These are phyloP conservation scores for Arachis monticola DNA, from an alignment of 331 rosid genomes.

Conservation along the genomic window DNA sequence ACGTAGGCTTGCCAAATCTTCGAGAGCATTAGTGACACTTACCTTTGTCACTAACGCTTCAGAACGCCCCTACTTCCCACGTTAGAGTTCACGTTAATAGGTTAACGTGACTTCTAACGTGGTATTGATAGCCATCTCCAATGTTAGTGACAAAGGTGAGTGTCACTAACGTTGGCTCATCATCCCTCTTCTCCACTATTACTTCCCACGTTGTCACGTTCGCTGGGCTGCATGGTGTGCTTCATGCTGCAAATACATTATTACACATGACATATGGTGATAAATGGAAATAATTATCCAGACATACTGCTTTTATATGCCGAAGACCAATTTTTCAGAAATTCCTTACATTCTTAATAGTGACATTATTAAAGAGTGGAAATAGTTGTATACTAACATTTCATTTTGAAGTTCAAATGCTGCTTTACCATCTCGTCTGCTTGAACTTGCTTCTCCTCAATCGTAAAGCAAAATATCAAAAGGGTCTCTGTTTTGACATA, in stretches of 20 bases:
- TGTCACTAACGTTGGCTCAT: too few species aligned
- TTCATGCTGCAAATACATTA: slow-evolving; percentile 12
- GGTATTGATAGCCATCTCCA: too few species aligned
- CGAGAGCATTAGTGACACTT: too few species aligned
- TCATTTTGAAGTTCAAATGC: background rate
- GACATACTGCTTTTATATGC: slow-evolving; percentile 5
- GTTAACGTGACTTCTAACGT: too few species aligned
- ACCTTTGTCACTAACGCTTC: too few species aligned
- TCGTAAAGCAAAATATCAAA: background rate
- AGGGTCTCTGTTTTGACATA: slow-evolving; percentile 11
- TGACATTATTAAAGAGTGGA: too few species aligned
- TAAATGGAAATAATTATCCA: background rate
- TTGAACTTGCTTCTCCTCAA: background rate
- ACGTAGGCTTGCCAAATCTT: too few species aligned
- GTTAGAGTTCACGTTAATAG: too few species aligned
- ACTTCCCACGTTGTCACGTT: too few species aligned
- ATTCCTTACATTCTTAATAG: background rate
- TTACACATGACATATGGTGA: background rate
- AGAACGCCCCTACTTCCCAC: too few species aligned
- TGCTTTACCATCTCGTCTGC: background rate
- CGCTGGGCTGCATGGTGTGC: background rate
- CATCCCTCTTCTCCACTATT: too few species aligned
- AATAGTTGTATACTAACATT: background rate
- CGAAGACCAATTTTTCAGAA: slow-evolving; percentile 6
- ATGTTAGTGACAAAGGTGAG: too few species aligned